Evolutionary conservation across 2,329 filamentous ascomycete species (phyloP), one percentile per base, ranked within the genome.

Genomic region (Alternaria ventricosa): DNA sequence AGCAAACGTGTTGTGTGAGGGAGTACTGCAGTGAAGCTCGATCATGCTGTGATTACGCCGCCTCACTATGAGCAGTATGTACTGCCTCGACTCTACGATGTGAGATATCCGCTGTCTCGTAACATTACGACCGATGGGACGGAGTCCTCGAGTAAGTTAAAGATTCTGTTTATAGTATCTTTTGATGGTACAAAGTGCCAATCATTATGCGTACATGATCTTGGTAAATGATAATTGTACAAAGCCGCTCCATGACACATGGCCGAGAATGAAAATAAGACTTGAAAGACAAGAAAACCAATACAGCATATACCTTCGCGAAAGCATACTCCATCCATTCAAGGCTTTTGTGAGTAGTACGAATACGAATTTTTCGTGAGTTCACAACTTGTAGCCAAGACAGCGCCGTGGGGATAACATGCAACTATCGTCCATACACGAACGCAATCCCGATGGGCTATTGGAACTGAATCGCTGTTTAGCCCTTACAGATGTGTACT

Each of bases 1-100:
- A 20, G 25, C 30, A 27, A 46, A 56, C 43, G 49, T 54, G 55
- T 30, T 41, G 49, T 43, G 49, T 23, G 43, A 62, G 41, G 60
- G 51, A 23, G 28, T 43, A 55, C 60, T 50, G 44, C 53, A 55
- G 47, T 11, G 11, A 30, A 20, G 27, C 30, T 58, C 43, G 43
- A 49, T 43, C 49, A 49, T 41, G 58, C 18, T 59, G 30, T 55
- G 43, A 49, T 43, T 30, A 49, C 30, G 54, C 18, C 54, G 43
- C 47, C 27, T 46, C 50, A 51, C 55, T 18, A 27, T 28, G 53
- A 62, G 55, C 49, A 20, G 20, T 22, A 28, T 30, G 20, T 50
- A 22, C 30, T 11, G 12, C 41, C 22, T 27, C n/a, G 30, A n/a
- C 4, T 25, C 23, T 47, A 25, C 7, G 18, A 23, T 13, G 43